Conservation (phyloP, 2,329 filamentous ascomycete species). For the Sporothrix euskadiensis region DNA sequence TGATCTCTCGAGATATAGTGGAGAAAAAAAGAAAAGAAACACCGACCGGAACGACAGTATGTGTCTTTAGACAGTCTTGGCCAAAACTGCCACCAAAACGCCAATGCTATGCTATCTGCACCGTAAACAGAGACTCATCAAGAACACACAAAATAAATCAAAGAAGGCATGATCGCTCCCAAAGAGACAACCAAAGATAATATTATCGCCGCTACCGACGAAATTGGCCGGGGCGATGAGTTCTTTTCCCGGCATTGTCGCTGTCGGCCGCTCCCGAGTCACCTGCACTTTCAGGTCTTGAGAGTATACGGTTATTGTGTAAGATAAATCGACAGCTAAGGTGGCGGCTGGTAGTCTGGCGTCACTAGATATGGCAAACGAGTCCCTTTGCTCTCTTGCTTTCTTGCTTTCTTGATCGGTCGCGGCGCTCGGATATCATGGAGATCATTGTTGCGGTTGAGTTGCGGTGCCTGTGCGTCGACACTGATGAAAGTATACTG, state of each 20-base stretch:
- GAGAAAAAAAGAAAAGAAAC: background rate
- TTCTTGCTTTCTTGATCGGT: background rate
- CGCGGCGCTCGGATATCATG: background rate
- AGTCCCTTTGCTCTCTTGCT: background rate
- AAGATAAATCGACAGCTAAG: background rate
- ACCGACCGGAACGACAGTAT: background rate
- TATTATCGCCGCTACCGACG: background rate
- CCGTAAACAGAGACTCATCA: too few species aligned
- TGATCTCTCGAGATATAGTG: too few species aligned
- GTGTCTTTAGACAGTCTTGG: background rate
- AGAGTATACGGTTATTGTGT: too few species aligned
- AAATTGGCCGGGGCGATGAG: background rate
- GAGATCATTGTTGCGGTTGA: background rate
- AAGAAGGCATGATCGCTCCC: background rate
- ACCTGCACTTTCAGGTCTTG: background rate
- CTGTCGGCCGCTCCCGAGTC: background rate
- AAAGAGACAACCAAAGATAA: background rate
- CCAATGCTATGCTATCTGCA: conserved; percentile 4
- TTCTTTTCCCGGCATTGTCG: background rate
- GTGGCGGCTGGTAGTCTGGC: background rate
- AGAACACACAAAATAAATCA: background rate
- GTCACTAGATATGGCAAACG: background rate
- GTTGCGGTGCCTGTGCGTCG: background rate
- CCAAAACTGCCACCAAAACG: background rate
- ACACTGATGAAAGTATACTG: background rate